Conservation (phyloP, 495 filamentous ascomycete species). For the Xylaria intraflava region DNA sequence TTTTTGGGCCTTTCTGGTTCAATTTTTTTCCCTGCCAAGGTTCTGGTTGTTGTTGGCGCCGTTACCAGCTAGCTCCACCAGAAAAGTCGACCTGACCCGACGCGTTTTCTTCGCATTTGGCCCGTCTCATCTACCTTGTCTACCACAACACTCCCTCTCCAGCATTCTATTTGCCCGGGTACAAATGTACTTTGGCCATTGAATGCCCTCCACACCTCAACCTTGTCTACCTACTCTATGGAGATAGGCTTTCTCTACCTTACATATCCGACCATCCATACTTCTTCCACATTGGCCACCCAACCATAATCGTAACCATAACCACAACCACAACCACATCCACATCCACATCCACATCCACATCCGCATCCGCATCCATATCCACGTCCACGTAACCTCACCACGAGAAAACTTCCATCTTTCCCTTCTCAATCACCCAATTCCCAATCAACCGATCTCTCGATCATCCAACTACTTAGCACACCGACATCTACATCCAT, state of each 20-base stretch:
- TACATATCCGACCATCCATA: neutral
- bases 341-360: neutral
- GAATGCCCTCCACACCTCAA: slow-evolving; percentile 18
- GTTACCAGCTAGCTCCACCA: slow-evolving; percentile 17
- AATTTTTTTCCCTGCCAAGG: slow-evolving; percentile 1
- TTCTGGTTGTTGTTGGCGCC: slow-evolving; percentile 17
- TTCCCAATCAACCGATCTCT: neutral
- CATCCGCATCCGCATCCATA: neutral
- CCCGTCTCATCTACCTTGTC: slow-evolving; percentile 2
- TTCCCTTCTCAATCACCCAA: neutral
- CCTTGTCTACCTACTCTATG: slow-evolving; percentile 2
- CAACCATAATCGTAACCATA: neutral
- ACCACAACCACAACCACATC: neutral
- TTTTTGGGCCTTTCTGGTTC: neutral
- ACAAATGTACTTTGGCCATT: slow-evolving; percentile 16
- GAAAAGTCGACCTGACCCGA: slow-evolving; percentile 22
- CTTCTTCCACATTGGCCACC: neutral
- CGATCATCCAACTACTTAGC: neutral
- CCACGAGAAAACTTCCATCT: neutral
- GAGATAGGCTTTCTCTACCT: neutral
- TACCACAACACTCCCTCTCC: neutral
- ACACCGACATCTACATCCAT: neutral
- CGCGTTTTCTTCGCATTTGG: slow-evolving; percentile 25
- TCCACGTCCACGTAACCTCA: slow-evolving; percentile 2
- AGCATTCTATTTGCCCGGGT: neutral